Evolutionary conservation across 495 filamentous ascomycete genomes (phyloP), one percentile per base, ranked within the genome.

Genomic region (Bombardia bombarda): DNA sequence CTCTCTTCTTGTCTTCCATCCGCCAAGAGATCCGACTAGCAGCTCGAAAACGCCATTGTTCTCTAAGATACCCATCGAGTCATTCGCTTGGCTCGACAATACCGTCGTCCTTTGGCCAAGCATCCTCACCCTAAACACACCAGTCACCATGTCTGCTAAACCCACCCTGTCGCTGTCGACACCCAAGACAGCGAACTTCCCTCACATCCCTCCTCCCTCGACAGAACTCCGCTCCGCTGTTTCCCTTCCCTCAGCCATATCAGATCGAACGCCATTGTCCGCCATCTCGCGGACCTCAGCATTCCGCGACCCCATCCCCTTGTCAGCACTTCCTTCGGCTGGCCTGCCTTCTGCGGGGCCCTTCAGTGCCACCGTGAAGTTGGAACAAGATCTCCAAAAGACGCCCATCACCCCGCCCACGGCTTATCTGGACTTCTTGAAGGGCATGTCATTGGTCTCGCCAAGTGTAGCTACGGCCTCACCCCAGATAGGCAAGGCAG

Each of bases 391-490:
- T 36, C 56, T 66, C 22, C 63, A 65, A 40, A 71, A 71, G 54
- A 95, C 89, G 3, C 90, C 90, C 36, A 93, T 97, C 65, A 92
- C 84, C n/a, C 90, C 90, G 21, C 90, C 90, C 2, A 69, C 74
- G 4, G 88, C 90, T 41, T 97, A 97, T 57, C 84, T 87, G 32
- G 86, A 97, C 51, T 97, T 96, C 57, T 78, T 97, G 42, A 86
- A 86, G 55, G 55, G 62, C 45, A 70, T 74, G 66, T 78, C 80
- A 6, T 67, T 88, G 16, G 52, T 60, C 30, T 86, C 84, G 9
- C 86, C 86, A 2, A 46, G 51, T 33, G 53, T 66, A 30, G 58
- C 63, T 4, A 51, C 56, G 13, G 72, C 69, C 36, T n/a, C n/a
- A n/a, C n/a, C n/a, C n/a, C n/a, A n/a, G n/a, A n/a, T n/a, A n/a